Evolutionary conservation across 1,284 basidiomycete genomes (phyloP), one percentile per base, ranked within the genome.

Genomic region (Bjerkandera adusta): DNA sequence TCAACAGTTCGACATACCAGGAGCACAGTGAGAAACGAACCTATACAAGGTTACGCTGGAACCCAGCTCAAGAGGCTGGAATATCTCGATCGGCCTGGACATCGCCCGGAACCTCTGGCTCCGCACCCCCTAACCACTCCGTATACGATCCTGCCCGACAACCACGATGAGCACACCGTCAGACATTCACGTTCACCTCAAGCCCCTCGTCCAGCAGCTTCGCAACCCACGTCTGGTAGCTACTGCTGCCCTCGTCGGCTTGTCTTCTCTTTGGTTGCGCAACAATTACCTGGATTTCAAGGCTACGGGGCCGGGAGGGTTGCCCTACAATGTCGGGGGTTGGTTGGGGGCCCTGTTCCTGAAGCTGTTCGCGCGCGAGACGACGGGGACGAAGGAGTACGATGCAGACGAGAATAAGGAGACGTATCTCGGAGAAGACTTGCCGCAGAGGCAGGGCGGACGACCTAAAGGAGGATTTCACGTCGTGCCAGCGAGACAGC

Each of bases 401-500:
- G 56, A 59, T 11, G 18, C 15, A 12, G 60, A 63, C 32, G 21
- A 37, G n/a, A 39, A 57, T 40, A 48, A 55, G 46, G 45, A 45
- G 11, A 39, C 15, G 18, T 63, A 50, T 47, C 36, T 61, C 10
- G 47, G 25, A 5, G 51, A 36, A 24, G 41, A 30, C n/a, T 26
- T 61, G 15, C 56, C 51, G 26, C 33, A 36, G 48, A 46, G 57
- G 18, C 42, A 36, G 20, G 56, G 52, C 3, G 21, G 21, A 10
- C 30, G 60, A 18, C 59, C 60, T 2, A 43, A n/a, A 29, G 50
- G 43, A 3, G 50, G 54, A 2, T 62, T 57, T 55, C 60, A 62
- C 44, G 51, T 55, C 39, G 29, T 58, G 12, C 62, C 62, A 3
- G 58, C 58, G 35, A 41, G 62, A 4, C 62, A 64, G 48, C 30